These are phyloP conservation scores for Penicillium sp. DNA, from an alignment of 2,329 filamentous ascomycete genomes.

Conservation along the genomic window DNA sequence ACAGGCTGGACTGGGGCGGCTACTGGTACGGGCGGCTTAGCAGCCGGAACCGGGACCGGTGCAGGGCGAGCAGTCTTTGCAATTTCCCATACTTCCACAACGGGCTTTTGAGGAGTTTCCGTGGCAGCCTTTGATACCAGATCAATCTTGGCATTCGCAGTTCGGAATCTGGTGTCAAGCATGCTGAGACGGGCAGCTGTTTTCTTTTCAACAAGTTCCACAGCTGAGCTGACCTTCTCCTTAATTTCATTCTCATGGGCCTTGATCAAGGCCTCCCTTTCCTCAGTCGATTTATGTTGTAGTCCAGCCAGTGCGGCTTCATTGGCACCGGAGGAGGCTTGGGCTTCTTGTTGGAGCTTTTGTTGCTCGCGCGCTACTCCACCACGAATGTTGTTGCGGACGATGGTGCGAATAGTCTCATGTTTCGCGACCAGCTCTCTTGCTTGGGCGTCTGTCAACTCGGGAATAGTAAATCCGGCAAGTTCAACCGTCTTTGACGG, in stretches of 20 bases:
- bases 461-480: slow-evolving; percentile 22
- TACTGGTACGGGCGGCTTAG: slow-evolving; percentile 29
- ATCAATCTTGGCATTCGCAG: slow-evolving; percentile 68
- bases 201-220: slow-evolving; percentile 73
- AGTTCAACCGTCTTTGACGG: slow-evolving; percentile 36
- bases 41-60: slow-evolving; percentile 36
- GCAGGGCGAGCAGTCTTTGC: slow-evolving; percentile 66
- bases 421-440: slow-evolving; percentile 53
- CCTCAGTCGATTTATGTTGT: slow-evolving; percentile 41
- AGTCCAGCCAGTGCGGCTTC: slow-evolving; percentile 40
- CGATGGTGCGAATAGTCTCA: slow-evolving; percentile 49
- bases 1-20: slow-evolving; percentile 20
- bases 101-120: slow-evolving; percentile 81
- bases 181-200: slow-evolving; percentile 74
- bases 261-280: slow-evolving; percentile 45
- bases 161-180: slow-evolving; percentile 67
- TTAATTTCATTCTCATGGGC: slow-evolving; percentile 58
- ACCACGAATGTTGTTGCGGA: slow-evolving; percentile 59
- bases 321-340: slow-evolving; percentile 28
- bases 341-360: slow-evolving; percentile 43
- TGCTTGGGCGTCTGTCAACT: slow-evolving; percentile 52
- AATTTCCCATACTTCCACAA: slow-evolving; percentile 81
- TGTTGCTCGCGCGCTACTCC: slow-evolving; percentile 43
- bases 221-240: slow-evolving; percentile 58
- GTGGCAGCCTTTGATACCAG: slow-evolving; percentile 77